Evolutionary conservation across 75 land plant species (phyloP).

Genomic region (Selaginella moellendorffii): DNA sequence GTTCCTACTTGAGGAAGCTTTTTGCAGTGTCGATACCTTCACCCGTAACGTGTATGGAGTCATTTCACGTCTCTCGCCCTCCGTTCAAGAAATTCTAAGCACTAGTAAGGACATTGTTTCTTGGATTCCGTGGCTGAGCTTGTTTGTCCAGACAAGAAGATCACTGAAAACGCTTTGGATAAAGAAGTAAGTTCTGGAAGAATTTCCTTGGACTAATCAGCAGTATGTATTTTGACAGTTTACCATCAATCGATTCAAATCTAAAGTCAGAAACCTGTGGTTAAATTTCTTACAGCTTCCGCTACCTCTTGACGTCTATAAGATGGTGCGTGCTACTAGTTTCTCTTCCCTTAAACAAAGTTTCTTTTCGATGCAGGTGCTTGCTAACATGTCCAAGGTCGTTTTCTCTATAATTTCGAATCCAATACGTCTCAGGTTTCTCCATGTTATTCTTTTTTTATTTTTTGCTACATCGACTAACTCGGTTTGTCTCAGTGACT

Average conservation of each 20-base stretch:
- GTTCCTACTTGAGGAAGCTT: no score
- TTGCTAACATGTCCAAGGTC: slow-evolving; percentile 50
- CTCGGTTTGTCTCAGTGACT: slow-evolving; percentile 77
- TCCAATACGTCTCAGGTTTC: slow-evolving; percentile 78
- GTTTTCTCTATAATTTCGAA: slow-evolving; percentile 75
- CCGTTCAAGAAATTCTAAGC: slow-evolving; percentile 10
- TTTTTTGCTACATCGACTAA: no score
- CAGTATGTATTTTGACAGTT: not conserved
- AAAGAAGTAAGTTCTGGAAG: not conserved
- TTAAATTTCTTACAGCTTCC: slow-evolving; percentile 65
- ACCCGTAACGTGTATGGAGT: slow-evolving; percentile 36
- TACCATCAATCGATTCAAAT: slow-evolving; percentile 32
- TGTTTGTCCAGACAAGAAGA: not conserved
- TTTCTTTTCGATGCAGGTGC: slow-evolving; percentile 63
- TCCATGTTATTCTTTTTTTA: not conserved
- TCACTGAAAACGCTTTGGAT: not conserved
- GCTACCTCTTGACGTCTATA: slow-evolving; percentile 78
- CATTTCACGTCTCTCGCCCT: slow-evolving; percentile 34
- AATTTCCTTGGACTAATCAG: not conserved
- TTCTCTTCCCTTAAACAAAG: no score
- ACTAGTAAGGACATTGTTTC: slow-evolving; percentile 4
- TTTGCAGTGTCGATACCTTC: slow-evolving; percentile 19
- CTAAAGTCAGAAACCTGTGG: slow-evolving; percentile 75
- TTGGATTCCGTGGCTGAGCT: not conserved
- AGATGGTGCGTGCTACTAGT: slow-evolving; percentile 86